phyloP scores from a whole-genome alignment of 495 filamentous ascomycete species.

The Aspergillus diversus region DNA sequence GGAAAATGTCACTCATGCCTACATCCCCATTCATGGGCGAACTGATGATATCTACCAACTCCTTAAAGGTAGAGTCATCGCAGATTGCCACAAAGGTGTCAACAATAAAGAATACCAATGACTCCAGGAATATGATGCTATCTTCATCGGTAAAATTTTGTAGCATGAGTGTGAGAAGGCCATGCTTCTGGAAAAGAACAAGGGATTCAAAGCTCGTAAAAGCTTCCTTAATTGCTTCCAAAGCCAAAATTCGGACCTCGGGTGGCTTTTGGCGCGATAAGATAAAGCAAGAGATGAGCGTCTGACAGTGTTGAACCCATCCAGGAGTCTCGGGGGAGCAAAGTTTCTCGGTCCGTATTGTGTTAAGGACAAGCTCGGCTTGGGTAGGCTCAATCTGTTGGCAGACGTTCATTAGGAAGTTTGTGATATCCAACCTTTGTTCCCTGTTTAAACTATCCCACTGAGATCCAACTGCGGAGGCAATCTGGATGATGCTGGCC shows the following conservation, averaged over 20 bases:
- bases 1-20: slow-evolving; percentile 25
- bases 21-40: slow-evolving; percentile 44
- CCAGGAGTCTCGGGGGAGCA: slow-evolving; percentile 70
- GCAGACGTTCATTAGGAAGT: slow-evolving; percentile 43
- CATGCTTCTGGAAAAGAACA: slow-evolving; percentile 37
- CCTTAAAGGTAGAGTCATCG: slow-evolving; percentile 40
- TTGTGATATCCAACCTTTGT: slow-evolving; percentile 41
- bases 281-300: slow-evolving; percentile 68
- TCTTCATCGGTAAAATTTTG: slow-evolving; percentile 49
- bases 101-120: slow-evolving; percentile 48
- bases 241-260: slow-evolving; percentile 66
- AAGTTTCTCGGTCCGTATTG: slow-evolving; percentile 48
- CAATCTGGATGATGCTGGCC: slow-evolving; percentile 43
- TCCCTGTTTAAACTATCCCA: slow-evolving; percentile 47
- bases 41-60: slow-evolving; percentile 38
- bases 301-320: slow-evolving; percentile 67
- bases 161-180: slow-evolving; percentile 45
- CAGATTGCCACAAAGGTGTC: slow-evolving; percentile 36
- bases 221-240: slow-evolving; percentile 68
- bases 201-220: slow-evolving; percentile 56
- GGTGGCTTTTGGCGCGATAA: slow-evolving; percentile 63
- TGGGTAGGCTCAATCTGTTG: slow-evolving; percentile 48
- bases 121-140: slow-evolving; percentile 54
- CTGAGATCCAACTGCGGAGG: slow-evolving; percentile 41
- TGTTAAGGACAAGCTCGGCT: slow-evolving; percentile 46